These are phyloP conservation scores for Saccharomycopsis schoenii DNA, from an alignment of 805 yeast genomes.

Conservation along the genomic window DNA sequence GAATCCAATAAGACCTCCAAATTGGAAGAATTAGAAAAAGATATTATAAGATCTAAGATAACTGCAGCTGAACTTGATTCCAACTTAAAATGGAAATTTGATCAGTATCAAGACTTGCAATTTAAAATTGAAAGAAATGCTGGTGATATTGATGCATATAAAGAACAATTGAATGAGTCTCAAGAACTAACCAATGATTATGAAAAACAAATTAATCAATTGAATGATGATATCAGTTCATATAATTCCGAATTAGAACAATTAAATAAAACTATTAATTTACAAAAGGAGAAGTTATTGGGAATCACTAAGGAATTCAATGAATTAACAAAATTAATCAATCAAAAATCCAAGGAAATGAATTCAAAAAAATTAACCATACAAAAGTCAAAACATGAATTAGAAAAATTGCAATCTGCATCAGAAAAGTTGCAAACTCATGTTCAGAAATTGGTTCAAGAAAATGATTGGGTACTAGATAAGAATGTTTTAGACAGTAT, in stretches of 20 bases:
- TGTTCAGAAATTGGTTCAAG: conserved; percentile 38
- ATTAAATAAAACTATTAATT: conserved; percentile 30
- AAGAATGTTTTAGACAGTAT: conserved; percentile 44
- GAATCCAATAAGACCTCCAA: conserved; percentile 71
- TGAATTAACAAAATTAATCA: conserved; percentile 42
- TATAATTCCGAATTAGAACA: conserved; percentile 21
- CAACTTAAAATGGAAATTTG: conserved; percentile 37
- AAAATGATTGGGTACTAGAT: conserved; percentile 68
- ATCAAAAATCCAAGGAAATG: conserved; percentile 30
- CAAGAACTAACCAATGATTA: conserved; percentile 29
- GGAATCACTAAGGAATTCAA: conserved; percentile 71
- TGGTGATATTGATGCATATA: conserved; percentile 40
- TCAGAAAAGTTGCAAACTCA: conserved; percentile 29
- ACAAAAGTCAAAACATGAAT: conserved; percentile 46
- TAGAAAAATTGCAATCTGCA: conserved; percentile 37
- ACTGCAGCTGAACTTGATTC: conserved; percentile 30
- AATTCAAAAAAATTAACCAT: conserved; percentile 40
- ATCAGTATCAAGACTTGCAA: conserved; percentile 50
- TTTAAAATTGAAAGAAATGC: conserved; percentile 61
- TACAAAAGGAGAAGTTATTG: conserved; percentile 47
- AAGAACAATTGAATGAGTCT: conserved; percentile 33
- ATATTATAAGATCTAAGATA: conserved; percentile 33
- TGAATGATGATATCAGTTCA: conserved; percentile 20
- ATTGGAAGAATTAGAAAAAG: conserved; percentile 50
- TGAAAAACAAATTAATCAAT: conserved; percentile 21